Evolutionary conservation across 805 yeast species (phyloP).

Genomic region (Blastobotrys attinorum): DNA sequence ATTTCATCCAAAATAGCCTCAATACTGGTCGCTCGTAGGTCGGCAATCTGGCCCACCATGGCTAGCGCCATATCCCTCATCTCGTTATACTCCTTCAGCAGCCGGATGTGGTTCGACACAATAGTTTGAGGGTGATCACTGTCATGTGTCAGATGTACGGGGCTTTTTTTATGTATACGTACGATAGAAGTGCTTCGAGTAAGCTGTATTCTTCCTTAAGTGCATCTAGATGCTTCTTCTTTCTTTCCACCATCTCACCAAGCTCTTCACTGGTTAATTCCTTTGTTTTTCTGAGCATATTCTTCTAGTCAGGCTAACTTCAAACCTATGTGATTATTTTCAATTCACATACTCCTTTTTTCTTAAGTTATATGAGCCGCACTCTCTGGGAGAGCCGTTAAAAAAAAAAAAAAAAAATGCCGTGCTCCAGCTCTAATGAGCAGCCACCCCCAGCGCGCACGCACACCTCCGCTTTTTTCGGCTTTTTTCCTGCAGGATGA

Average conservation of each 20-base stretch:
- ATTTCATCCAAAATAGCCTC: constrained; percentile 47
- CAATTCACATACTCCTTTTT: too few relatives aligned
- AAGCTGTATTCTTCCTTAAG: neutral
- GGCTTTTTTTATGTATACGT: neutral
- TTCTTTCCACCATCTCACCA: neutral
- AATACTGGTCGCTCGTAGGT: constrained; percentile 42
- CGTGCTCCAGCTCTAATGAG: too few relatives aligned
- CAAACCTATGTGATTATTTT: too few relatives aligned
- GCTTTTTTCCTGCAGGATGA: too few relatives aligned
- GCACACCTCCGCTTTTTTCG: too few relatives aligned
- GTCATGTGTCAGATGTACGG: neutral
- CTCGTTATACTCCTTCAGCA: constrained; percentile 53
- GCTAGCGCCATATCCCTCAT: constrained; percentile 53
- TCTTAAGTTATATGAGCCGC: too few relatives aligned
- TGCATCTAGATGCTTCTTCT: neutral
- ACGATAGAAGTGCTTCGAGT: neutral
- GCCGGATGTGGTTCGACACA: constrained; percentile 43
- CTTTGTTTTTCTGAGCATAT: neutral
- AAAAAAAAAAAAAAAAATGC: too few relatives aligned
- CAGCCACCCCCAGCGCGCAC: too few relatives aligned
- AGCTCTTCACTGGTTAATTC: neutral
- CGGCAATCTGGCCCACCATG: constrained; percentile 52
- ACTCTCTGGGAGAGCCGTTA: too few relatives aligned
- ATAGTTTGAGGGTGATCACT: constrained; percentile 36
- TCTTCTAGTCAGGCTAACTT: neutral